Evolutionary conservation across 1,284 basidiomycete genomes (phyloP).

Genomic region (Cutaneotrichosporon cutaneum): DNA sequence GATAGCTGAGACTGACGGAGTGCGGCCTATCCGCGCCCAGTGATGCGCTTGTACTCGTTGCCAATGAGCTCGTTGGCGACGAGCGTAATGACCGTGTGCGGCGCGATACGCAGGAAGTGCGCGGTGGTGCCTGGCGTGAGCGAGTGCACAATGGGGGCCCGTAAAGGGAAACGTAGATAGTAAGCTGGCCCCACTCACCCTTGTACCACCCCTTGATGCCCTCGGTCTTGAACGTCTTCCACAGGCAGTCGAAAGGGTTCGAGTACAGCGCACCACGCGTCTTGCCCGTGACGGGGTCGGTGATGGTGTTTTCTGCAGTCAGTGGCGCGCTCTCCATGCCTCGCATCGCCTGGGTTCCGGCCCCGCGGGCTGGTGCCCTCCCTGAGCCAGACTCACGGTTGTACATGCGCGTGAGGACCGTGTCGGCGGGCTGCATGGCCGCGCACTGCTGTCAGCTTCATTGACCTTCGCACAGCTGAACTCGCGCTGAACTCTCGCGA

Average conservation of each 20-base stretch:
- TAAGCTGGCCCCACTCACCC: constrained; percentile 56
- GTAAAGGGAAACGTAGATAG: too few relatives aligned
- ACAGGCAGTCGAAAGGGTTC: constrained; percentile 92
- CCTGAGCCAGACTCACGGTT: constrained; percentile 63
- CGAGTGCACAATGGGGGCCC: too few relatives aligned
- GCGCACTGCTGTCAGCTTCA: constrained; percentile 60
- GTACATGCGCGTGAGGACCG: constrained; percentile 90
- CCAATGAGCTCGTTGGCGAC: constrained; percentile 83
- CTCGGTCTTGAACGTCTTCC: constrained; percentile 90
- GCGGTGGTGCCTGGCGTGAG: constrained; percentile 68
- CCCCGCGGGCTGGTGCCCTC: too few relatives aligned
- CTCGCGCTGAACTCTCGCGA: too few relatives aligned
- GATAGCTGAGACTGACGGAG: neutral
- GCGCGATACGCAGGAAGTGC: constrained; percentile 86
- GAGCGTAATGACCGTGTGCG: constrained; percentile 81
- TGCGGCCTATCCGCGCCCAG: constrained; percentile 18
- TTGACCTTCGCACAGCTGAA: too few relatives aligned
- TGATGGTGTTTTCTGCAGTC: constrained; percentile 65
- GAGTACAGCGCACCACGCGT: constrained; percentile 76
- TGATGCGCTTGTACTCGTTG: constrained; percentile 61
- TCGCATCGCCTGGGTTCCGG: too few relatives aligned
- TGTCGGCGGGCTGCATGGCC: constrained; percentile 69
- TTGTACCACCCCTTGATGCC: constrained; percentile 91
- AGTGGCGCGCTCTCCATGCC: neutral
- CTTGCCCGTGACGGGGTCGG: constrained; percentile 66